These are phyloP conservation scores for Marchantia paleacea DNA, from an alignment of 225 moss, liverwort and hornwort genomes.

Conservation along the genomic window DNA sequence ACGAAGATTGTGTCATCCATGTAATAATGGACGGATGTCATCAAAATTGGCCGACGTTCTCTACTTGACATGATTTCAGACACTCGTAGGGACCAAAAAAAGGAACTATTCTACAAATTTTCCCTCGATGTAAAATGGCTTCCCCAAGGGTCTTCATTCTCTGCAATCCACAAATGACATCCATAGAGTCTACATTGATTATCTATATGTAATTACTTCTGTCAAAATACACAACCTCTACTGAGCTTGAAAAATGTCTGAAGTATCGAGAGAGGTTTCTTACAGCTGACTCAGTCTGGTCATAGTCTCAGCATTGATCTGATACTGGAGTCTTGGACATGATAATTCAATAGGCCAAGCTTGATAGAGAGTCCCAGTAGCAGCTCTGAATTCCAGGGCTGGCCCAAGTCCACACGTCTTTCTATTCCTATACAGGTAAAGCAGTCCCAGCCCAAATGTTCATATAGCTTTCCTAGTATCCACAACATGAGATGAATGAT, in stretches of 20 bases:
- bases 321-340: background rate
- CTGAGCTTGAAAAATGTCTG: background rate
- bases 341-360: constrained; percentile 9
- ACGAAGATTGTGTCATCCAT: constrained; percentile 4
- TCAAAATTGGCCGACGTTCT: background rate
- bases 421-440: constrained; percentile 4
- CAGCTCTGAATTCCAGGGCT: background rate
- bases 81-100: background rate
- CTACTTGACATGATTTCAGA: background rate
- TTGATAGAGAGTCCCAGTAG: constrained; percentile 4
- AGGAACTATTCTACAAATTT: background rate
- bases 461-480: background rate
- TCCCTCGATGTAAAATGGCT: background rate
- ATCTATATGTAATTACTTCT: background rate
- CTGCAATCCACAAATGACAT: background rate
- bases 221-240: background rate
- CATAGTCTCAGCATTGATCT: background rate
- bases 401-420: constrained; percentile 4
- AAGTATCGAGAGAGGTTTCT: constrained; percentile 12
- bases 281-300: constrained; percentile 10
- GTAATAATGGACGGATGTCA: background rate
- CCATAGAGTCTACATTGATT: background rate
- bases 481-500: background rate
- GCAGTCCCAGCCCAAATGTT: background rate
- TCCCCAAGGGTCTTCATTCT: background rate